A percentile compares a stretch with the other conserved stretches of the same genome.
phyloP scores from a whole-genome alignment of 805 yeast genomes.

The Cephaloascus fragrans region DNA sequence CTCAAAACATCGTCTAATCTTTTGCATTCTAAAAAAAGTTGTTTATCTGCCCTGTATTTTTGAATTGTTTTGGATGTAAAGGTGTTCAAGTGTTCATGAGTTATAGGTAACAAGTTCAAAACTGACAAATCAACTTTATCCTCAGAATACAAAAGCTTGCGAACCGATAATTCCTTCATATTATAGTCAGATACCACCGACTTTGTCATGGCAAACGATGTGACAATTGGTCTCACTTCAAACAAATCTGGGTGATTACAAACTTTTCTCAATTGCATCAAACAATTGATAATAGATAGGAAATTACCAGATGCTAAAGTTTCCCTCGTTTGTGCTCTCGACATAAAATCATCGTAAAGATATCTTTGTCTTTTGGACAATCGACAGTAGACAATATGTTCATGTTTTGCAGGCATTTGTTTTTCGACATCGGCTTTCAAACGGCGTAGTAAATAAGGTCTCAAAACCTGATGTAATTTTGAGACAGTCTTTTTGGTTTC shows the following conservation, averaged over 20 bases:
- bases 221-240: slow-evolving; percentile 89
- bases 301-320: slow-evolving; percentile 93
- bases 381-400: slow-evolving; percentile 88
- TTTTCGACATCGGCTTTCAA: slow-evolving; percentile 94
- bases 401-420: slow-evolving; percentile 98
- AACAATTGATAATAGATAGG: slow-evolving; percentile 87
- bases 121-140: slow-evolving; percentile 37
- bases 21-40: slow-evolving; percentile 33
- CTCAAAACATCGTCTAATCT: slow-evolving; percentile 26
- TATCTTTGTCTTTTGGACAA: slow-evolving; percentile 87
- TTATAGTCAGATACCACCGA: slow-evolving; percentile 47
- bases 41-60: slow-evolving; percentile 35
- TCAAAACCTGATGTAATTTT: slow-evolving; percentile 82
- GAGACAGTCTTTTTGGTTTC: slow-evolving; percentile 83
- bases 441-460: slow-evolving; percentile 88
- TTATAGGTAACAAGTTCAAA: slow-evolving; percentile 50
- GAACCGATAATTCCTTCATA: slow-evolving; percentile 21
- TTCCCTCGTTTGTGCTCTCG: slow-evolving; percentile 90
- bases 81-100: slow-evolving; percentile 32
- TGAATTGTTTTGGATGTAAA: slow-evolving; percentile 34
- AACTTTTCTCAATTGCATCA: slow-evolving; percentile 95
- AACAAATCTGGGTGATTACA: slow-evolving; percentile 95
- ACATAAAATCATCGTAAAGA: slow-evolving; percentile 93
- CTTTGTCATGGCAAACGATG: slow-evolving; percentile 71
- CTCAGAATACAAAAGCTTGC: slow-evolving; percentile 12